Conservation (phyloP, 2,329 filamentous ascomycete species). For the Diaporthe sp. region DNA sequence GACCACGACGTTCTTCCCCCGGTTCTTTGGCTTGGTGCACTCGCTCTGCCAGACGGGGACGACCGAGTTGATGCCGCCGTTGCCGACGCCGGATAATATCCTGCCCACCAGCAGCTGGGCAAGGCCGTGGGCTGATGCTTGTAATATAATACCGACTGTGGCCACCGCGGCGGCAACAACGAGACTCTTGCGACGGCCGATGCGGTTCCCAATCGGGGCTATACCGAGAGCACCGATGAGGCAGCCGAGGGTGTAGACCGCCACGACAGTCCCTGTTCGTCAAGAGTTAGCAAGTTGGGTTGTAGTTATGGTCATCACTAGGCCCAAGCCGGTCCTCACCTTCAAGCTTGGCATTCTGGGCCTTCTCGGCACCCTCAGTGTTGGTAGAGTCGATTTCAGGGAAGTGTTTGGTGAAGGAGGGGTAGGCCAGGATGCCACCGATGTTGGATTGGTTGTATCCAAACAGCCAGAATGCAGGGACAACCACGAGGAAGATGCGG, state of each 20-base stretch:
- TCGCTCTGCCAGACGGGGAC: no score
- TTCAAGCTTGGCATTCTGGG: no score
- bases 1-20: no score
- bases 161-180: not conserved
- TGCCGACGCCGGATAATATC: not conserved
- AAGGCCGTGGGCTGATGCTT: not conserved
- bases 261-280: not conserved
- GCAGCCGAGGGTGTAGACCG: not conserved
- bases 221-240: not conserved
- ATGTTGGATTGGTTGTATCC: not conserved
- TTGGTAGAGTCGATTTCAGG: no score
- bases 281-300: no score
- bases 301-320: not conserved
- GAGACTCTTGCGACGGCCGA: constrained; percentile 2
- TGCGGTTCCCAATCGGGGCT: not conserved
- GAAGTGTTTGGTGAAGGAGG: no score
- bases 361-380: no score
- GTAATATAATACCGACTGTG: not conserved
- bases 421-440: no score
- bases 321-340: no score
- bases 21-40: no score
- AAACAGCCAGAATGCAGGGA: not conserved
- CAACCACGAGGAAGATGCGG: not conserved
- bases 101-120: not conserved
- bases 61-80: no score